Evolutionary conservation across 2,329 filamentous ascomycete genomes (phyloP), one percentile per base, ranked within the genome.

Genomic region (Clonostachys rosea): DNA sequence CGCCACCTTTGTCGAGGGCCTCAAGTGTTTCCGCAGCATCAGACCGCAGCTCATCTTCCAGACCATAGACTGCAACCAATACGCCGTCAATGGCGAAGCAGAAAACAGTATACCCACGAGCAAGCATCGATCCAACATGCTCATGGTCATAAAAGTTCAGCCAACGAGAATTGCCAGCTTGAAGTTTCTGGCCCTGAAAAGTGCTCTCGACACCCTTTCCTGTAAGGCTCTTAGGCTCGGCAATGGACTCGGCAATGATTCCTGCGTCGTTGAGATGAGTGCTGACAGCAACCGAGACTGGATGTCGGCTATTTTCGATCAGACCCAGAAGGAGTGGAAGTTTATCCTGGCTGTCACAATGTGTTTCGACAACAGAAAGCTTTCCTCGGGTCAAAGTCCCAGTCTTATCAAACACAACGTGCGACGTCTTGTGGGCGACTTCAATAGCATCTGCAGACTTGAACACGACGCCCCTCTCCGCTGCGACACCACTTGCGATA

Each of bases 321-420:
- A 70, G 50, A 2, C 63, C 63, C 13, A 63, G 47, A 4, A 66
- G 60, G 2, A 62, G 52, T 11, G 59, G 56, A 14, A 53, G 49
- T 16, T 52, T 57, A 44, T 56, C 49, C 5, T 48, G 20, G n/a
- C 47, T 49, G 34, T 59, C 45, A 8, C 50, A 52, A 13, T 60
- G 48, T 16, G 56, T 48, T 14, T 53, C 50, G 13, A 56, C 40
- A 20, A 64, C 60, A 16, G 58, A 55, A 10, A 66, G 56, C 13
- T 69, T 64, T 0, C 73, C 78, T 24, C 67, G 63, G 0, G 81
- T 84, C 18, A 86, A 62, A 1, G 80, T 86, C 1, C 83, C 81
- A 1, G 81, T 86, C 64, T 85, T 86, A 66, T 86, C 80, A 50
- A 86, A 82, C 1, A 85, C 69, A 4, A 83, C 67, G 52, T 81